Conservation (phyloP, 1,284 basidiomycete species). For the Psilocybe mexicana region DNA sequence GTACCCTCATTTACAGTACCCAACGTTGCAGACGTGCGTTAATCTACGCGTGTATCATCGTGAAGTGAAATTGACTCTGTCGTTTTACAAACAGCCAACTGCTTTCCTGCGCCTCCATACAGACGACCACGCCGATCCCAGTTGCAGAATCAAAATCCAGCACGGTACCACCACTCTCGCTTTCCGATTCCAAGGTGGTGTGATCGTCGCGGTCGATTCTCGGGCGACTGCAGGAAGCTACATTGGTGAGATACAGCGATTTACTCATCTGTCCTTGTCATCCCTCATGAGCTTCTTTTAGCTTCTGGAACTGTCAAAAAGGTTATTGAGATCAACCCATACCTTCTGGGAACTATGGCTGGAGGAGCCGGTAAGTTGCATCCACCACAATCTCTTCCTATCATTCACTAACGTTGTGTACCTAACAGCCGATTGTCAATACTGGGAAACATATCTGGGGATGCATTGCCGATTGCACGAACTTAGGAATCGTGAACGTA, state of each 20-base stretch:
- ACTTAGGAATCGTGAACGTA: conserved; percentile 95
- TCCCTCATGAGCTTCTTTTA: conserved; percentile 30
- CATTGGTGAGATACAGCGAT: conserved; percentile 64
- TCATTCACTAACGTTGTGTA: background rate
- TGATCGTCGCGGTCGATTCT: conserved; percentile 98
- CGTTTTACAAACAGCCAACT: conserved; percentile 62
- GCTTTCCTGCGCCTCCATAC: conserved; percentile 89
- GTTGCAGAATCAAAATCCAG: conserved; percentile 96
- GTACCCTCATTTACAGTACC: conserved; percentile 72
- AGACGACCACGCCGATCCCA: conserved; percentile 90
- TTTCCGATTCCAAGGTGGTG: conserved; percentile 95
- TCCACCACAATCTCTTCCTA: background rate
- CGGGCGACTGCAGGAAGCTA: conserved; percentile 97
- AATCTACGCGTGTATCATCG: background rate
- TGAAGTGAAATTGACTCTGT: background rate
- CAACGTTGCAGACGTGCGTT: conserved; percentile 69
- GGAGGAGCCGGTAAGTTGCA: conserved; percentile 85
- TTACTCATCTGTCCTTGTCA: background rate
- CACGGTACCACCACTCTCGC: conserved; percentile 99
- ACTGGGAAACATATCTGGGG: conserved; percentile 98
- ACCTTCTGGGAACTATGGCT: conserved; percentile 98
- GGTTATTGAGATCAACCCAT: conserved; percentile 99
- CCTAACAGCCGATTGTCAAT: conserved; percentile 82
- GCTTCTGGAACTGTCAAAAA: conserved; percentile 97
- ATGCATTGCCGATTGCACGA: conserved; percentile 98